These are phyloP conservation scores for Fusarium armeniacum DNA, from an alignment of 2,329 filamentous ascomycete genomes.

Conservation along the genomic window DNA sequence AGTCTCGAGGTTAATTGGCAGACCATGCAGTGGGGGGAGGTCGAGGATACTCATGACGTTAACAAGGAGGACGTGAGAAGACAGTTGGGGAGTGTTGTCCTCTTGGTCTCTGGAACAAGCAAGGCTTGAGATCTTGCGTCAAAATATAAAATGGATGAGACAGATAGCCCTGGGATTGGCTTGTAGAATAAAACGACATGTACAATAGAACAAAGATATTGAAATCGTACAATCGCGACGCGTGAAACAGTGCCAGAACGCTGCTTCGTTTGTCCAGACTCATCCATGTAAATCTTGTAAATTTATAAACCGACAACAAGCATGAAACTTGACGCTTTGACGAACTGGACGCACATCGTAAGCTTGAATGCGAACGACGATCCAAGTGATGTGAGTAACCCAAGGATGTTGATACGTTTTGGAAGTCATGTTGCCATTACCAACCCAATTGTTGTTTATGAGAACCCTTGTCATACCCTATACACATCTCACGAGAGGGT, in stretches of 20 bases:
- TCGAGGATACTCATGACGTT: constrained; percentile 98
- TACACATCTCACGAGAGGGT: neutral
- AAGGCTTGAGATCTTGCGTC: constrained; percentile 34
- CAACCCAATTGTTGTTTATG: neutral
- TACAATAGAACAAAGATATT: constrained; percentile 29
- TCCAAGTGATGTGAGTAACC: neutral
- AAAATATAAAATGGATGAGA: neutral
- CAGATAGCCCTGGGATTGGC: neutral
- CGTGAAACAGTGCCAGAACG: neutral
- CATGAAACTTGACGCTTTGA: neutral
- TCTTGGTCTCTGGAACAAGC: constrained; percentile 78
- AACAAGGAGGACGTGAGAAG: constrained; percentile 89
- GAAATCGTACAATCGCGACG: no score
- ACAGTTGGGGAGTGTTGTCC: constrained; percentile 87
- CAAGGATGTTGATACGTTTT: neutral
- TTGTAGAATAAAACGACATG: constrained; percentile 41
- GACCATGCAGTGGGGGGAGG: constrained; percentile 92
- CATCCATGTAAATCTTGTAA: neutral
- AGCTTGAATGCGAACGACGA: no score
- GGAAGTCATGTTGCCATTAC: neutral
- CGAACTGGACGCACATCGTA: neutral
- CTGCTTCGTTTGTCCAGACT: neutral
- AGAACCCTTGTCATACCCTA: constrained; percentile 15
- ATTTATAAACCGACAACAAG: neutral
- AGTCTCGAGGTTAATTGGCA: constrained; percentile 93